Evolutionary conservation across 176 grass and related monocot genomes (phyloP), one percentile per base, ranked within the genome.

Genomic region (Metroxylon sagu): DNA sequence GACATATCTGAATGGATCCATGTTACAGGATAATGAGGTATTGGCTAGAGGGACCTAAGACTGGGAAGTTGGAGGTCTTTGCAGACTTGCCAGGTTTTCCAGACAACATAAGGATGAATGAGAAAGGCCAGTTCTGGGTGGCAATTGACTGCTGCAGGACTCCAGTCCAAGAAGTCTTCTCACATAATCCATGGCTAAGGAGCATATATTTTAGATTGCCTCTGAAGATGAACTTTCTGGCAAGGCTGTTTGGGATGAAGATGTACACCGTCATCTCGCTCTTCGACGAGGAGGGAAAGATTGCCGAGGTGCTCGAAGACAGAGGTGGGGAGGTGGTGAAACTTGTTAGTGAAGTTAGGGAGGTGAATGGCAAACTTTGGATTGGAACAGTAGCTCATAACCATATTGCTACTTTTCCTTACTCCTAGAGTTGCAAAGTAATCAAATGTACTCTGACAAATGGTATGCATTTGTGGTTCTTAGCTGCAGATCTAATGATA

Each of bases 121-220:
- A 85, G 48, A 76, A 59, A 25, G 90, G 85, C 5, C 77, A 71
- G 59, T 89, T 95, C 62, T 95, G 90, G 90, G 85, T 89, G 64
- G 85, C 90, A 6, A 89, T 95, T 66, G 85, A 95, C 59, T 95
- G 90, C 28, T 95, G 90, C 78, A 66, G 86, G 56, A 95, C 82
- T 51, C 74, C 55, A 12, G 28, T 49, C 10, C 82, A 89, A 50
- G 90, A 86, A 69, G 66, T 86, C 48, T 78, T 89, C 68, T 84
- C 90, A 14, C 75, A 52, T 14, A n/a, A 82, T 65, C 90, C 85
- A 65, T 95, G 90, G 90, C 74, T 95, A 71, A 82, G 83, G 52
- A 29, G 75, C 25, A 16, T 54, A 16, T 95, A 84, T 80, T 89
- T 86, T 82, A 86, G 76, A 72, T 10, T 95, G 53, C 90, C 90